A percentile compares a stretch with the other conserved stretches of the same genome.
Conservation (phyloP, 257 asterid genomes). For the Oldenlandia corymbosa region DNA sequence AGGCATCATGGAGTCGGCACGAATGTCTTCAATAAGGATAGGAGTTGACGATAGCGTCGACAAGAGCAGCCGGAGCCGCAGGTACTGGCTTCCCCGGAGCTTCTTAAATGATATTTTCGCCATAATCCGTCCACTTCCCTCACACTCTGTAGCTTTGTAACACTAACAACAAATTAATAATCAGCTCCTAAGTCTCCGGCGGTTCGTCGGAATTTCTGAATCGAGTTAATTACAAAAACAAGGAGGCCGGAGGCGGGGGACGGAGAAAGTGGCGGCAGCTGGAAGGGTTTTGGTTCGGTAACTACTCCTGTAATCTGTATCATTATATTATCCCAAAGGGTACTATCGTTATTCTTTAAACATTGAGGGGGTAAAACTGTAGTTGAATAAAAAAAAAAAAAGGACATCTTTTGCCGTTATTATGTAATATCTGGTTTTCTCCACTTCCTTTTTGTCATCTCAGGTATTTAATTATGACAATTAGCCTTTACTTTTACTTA, state of each 20-base stretch:
- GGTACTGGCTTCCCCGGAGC: conserved; percentile 65
- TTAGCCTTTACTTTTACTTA: too few species aligned
- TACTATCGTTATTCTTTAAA: background rate
- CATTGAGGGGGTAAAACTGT: too few species aligned
- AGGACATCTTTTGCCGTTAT: too few species aligned
- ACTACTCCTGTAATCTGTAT: too few species aligned
- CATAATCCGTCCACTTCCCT: conserved; percentile 22
- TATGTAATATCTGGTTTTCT: too few species aligned
- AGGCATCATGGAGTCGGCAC: conserved; percentile 57
- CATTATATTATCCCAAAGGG: background rate
- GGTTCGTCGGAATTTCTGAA: background rate
- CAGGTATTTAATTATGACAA: too few species aligned
- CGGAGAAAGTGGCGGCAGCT: conserved; percentile 3
- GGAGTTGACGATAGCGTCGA: conserved; percentile 77
- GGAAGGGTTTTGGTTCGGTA: background rate
- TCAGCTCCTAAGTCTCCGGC: background rate
- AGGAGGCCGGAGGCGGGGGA: too few species aligned
- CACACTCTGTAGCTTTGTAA: background rate
- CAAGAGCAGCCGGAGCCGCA: conserved; percentile 71
- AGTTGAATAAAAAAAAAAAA: too few species aligned
- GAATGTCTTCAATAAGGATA: conserved; percentile 68
- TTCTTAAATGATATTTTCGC: conserved; percentile 44
- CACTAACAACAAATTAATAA: too few species aligned
- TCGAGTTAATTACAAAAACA: background rate
- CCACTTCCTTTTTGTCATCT: too few species aligned